Conservation (phyloP, 2,329 filamentous ascomycete genomes). For the Sphaerostilbella broomeana region DNA sequence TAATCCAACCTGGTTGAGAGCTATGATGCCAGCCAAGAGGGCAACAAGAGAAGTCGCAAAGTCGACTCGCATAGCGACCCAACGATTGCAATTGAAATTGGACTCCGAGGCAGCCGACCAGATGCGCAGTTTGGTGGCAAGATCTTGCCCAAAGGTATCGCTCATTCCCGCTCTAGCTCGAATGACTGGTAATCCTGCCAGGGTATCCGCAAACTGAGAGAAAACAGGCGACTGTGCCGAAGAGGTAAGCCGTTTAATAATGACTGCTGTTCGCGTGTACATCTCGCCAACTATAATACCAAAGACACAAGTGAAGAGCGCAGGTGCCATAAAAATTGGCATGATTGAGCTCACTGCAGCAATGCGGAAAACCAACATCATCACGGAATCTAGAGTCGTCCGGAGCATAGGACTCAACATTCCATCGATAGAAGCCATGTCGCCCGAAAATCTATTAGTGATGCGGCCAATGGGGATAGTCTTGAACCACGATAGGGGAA, state of each 20-base stretch:
- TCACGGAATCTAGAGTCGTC: slow-evolving; percentile 33
- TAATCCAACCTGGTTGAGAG: slow-evolving; percentile 39
- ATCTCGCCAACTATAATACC: slow-evolving; percentile 43
- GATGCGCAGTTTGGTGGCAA: slow-evolving; percentile 44
- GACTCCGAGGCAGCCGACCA: slow-evolving; percentile 43
- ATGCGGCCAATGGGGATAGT: slow-evolving; percentile 46
- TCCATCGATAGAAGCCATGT: slow-evolving; percentile 50
- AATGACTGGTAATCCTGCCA: slow-evolving; percentile 45
- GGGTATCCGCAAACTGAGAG: slow-evolving; percentile 48
- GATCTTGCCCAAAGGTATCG: slow-evolving; percentile 38
- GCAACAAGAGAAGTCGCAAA: slow-evolving; percentile 47
- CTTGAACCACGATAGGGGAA: slow-evolving; percentile 52
- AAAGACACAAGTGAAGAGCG: slow-evolving; percentile 37
- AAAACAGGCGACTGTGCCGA: slow-evolving; percentile 48
- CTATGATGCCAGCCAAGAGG: slow-evolving; percentile 45
- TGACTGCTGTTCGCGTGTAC: slow-evolving; percentile 44
- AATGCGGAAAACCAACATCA: slow-evolving; percentile 40
- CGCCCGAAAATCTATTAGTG: slow-evolving; percentile 50
- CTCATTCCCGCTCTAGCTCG: slow-evolving; percentile 44
- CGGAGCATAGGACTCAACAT: slow-evolving; percentile 40
- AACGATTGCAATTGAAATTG: slow-evolving; percentile 50
- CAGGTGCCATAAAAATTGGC: slow-evolving; percentile 44
- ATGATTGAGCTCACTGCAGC: slow-evolving; percentile 44
- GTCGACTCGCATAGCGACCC: slow-evolving; percentile 50
- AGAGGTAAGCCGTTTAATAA: slow-evolving; percentile 39